Conservation (phyloP, 208 protist genomes). For the Leishmania amazonensis region DNA sequence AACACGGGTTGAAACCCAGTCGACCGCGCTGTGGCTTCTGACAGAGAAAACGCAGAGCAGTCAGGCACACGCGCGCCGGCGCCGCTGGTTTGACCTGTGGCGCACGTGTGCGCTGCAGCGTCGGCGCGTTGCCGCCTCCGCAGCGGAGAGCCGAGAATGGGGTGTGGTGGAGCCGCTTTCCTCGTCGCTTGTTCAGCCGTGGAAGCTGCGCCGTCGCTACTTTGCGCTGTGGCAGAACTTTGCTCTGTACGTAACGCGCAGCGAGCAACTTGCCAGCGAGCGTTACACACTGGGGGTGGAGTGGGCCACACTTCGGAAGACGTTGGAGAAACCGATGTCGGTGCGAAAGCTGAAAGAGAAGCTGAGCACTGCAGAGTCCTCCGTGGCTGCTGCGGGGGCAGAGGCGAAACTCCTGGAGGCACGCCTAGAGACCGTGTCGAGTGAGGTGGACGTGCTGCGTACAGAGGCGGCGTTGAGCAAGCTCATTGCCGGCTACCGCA, state of each 20-base stretch:
- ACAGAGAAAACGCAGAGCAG: conserved; percentile 17
- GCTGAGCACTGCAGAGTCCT: conserved; percentile 29
- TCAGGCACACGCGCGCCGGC: conserved; percentile 8
- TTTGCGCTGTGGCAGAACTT: conserved; percentile 60
- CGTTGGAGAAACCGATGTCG: conserved; percentile 33
- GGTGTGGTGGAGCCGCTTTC: conserved; percentile 49
- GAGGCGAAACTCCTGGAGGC: conserved; percentile 21
- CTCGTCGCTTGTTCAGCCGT: conserved; percentile 32
- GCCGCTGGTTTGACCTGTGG: conserved; percentile 47
- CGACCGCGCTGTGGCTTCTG: conserved; percentile 36
- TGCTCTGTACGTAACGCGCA: conserved; percentile 38
- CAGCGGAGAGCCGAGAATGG: conserved; percentile 15
- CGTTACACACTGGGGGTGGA: conserved; percentile 53
- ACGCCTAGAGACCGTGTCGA: conserved; percentile 11
- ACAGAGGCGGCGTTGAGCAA: conserved; percentile 28
- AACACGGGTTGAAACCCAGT: conserved; percentile 12
- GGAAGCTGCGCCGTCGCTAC: conserved; percentile 36
- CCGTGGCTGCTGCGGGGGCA: conserved; percentile 13
- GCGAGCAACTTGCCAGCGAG: conserved; percentile 51
- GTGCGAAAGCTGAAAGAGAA: conserved; percentile 36
- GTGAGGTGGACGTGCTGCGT: conserved; percentile 30
- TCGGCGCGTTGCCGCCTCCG: neutral
- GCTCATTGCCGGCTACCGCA: conserved; percentile 35
- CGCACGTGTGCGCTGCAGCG: conserved; percentile 3
- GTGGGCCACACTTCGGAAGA: conserved; percentile 52